Percentiles rank a stretch among this genome's conserved stretches.
These are phyloP conservation scores for Cornus suecica DNA, from an alignment of 148 eudicot genomes.

Conservation along the genomic window DNA sequence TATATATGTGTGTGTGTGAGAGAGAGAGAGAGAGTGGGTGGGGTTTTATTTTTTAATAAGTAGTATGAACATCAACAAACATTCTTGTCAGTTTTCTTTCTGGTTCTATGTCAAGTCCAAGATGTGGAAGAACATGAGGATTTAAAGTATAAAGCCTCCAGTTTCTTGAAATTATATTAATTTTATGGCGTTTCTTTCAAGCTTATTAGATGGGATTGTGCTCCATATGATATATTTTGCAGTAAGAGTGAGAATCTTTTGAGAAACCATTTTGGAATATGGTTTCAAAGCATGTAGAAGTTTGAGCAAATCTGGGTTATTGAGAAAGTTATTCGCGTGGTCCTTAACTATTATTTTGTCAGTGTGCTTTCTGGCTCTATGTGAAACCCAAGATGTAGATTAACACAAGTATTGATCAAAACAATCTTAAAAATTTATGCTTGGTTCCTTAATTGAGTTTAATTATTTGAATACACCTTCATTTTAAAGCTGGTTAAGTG, in stretches of 20 bases:
- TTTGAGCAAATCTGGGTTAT: neutral
- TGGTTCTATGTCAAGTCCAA: too few relatives aligned
- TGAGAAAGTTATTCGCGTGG: neutral
- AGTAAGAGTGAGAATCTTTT: neutral
- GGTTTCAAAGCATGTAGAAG: conserved; percentile 5
- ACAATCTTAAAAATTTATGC: neutral
- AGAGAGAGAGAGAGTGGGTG: too few relatives aligned
- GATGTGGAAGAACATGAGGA: too few relatives aligned
- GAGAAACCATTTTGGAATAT: neutral
- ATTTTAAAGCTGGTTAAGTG: neutral
- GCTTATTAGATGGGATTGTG: neutral
- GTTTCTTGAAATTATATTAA: neutral
- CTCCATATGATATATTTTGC: neutral
- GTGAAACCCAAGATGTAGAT: neutral
- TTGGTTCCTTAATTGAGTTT: neutral
- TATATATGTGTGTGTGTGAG: too few relatives aligned
- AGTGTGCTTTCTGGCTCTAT: neutral
- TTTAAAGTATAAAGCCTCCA: too few relatives aligned
- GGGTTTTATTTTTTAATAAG: too few relatives aligned
- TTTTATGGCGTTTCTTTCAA: neutral
- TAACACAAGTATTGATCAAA: neutral
- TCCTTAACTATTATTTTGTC: neutral
- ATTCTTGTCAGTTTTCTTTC: too few relatives aligned
- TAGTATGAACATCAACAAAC: too few relatives aligned
- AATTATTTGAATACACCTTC: neutral